A percentile compares a stretch with the other conserved stretches of the same genome.
Evolutionary conservation across 148 eudicot genomes (phyloP).

Genomic region (Gaultheria prostrata): DNA sequence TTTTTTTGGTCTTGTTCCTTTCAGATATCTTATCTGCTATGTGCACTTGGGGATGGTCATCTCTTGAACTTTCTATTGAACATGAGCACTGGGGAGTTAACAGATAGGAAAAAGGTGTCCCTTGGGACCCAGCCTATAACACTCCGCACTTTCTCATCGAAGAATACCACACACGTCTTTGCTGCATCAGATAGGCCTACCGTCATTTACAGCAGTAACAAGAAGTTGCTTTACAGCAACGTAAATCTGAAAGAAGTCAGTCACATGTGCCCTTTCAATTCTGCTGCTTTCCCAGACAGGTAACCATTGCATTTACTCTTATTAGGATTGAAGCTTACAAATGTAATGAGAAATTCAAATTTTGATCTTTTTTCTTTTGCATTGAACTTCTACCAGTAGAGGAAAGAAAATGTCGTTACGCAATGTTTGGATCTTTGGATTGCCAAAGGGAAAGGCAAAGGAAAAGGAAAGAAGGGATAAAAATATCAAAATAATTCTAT

Average conservation of each 20-base stretch:
- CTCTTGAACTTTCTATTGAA: constrained; percentile 82
- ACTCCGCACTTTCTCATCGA: constrained; percentile 87
- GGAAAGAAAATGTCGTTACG: background rate
- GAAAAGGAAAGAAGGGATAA: background rate
- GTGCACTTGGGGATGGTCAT: constrained; percentile 99
- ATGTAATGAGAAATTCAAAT: background rate
- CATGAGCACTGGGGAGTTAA: constrained; percentile 65
- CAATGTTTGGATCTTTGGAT: background rate
- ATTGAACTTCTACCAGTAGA: background rate
- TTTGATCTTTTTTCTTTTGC: background rate
- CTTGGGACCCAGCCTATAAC: constrained; percentile 94
- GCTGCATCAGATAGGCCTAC: constrained; percentile 99
- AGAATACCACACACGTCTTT: constrained; percentile 93
- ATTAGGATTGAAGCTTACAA: background rate
- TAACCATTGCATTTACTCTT: constrained; percentile 15
- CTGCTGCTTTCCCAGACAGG: constrained; percentile 99
- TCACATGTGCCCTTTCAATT: constrained; percentile 98
- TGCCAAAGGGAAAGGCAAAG: background rate
- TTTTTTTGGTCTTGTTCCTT: constrained; percentile 12
- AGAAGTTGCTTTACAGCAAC: constrained; percentile 92
- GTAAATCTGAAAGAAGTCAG: constrained; percentile 97
- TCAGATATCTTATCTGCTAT: constrained; percentile 85
- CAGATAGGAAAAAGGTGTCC: constrained; percentile 91
- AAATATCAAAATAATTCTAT: background rate
- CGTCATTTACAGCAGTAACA: constrained; percentile 97